Conservation (phyloP, 140 eudicot genomes). For the Cichorium intybus region DNA sequence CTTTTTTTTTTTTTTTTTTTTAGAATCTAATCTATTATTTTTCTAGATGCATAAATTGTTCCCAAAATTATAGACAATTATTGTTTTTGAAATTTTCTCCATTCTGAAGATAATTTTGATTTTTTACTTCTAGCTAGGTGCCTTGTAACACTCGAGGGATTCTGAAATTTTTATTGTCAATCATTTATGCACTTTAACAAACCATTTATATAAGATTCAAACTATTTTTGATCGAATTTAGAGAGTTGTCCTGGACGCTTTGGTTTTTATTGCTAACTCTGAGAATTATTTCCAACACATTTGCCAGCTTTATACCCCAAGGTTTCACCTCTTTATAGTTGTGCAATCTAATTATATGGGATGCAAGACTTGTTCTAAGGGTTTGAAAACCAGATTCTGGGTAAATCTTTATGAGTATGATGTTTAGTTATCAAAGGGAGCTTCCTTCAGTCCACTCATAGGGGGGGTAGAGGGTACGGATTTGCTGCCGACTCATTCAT, state of each 20-base stretch:
- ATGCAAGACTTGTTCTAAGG: background rate
- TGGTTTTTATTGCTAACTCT: background rate
- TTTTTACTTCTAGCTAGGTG: background rate
- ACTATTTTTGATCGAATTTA: background rate
- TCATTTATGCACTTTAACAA: background rate
- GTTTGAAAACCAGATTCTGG: background rate
- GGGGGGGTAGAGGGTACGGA: slow-evolving; percentile 54
- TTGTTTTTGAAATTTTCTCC: background rate
- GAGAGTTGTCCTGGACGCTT: background rate
- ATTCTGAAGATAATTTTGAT: background rate
- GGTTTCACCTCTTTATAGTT: background rate
- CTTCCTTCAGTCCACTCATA: slow-evolving; percentile 91
- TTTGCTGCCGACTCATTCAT: slow-evolving; percentile 96
- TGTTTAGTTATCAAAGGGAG: slow-evolving; percentile 37
- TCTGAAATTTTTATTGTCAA: background rate
- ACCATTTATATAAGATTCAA: background rate
- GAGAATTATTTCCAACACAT: background rate
- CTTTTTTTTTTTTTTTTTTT: background rate
- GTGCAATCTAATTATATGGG: background rate
- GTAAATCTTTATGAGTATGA: background rate
- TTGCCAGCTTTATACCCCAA: background rate
- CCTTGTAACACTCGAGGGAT: background rate
- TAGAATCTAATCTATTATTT: background rate
- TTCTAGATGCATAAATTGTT: slow-evolving; percentile 1
- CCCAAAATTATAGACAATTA: slow-evolving; percentile 1